Evolutionary conservation across 805 yeast genomes (phyloP).

Genomic region (Candida peoriensis): DNA sequence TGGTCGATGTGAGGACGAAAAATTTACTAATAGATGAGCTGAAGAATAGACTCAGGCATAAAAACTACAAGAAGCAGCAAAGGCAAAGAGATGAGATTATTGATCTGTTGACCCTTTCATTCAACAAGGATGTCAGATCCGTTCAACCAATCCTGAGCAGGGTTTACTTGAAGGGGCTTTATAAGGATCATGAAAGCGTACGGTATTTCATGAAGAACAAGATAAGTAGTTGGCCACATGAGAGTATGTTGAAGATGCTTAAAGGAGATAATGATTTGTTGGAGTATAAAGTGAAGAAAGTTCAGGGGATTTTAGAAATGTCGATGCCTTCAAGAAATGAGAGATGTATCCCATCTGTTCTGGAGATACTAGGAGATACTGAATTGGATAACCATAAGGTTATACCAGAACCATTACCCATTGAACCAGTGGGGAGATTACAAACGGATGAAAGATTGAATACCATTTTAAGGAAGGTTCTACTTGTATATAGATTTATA

Average conservation of each 20-base stretch:
- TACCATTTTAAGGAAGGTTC: conserved; percentile 17
- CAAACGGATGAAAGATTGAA: conserved; percentile 8
- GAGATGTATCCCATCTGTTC: conserved; percentile 9
- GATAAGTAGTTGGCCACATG: conserved; percentile 20
- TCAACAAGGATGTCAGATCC: conserved; percentile 1
- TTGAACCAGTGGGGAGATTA: conserved; percentile 2
- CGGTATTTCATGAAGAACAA: conserved; percentile 17
- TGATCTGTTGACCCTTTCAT: neutral
- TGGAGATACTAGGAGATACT: neutral
- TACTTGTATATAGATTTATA: conserved; percentile 17
- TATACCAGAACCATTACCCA: conserved; percentile 1
- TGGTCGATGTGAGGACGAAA: conserved; percentile 4
- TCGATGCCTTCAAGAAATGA: conserved; percentile 11
- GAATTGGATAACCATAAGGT: neutral
- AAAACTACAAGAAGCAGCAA: conserved; percentile 7
- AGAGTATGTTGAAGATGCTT: conserved; percentile 8
- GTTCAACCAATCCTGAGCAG: conserved; percentile 14
- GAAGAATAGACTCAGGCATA: conserved; percentile 10
- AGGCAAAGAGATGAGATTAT: conserved; percentile 2
- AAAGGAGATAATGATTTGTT: conserved; percentile 8
- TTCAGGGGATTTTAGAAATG: conserved; percentile 3
- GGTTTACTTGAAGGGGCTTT: conserved; percentile 16
- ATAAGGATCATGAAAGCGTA: conserved; percentile 16
- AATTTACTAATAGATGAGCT: conserved; percentile 5
- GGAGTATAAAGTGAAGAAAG: conserved; percentile 6